Evolutionary conservation across 805 yeast species (phyloP), one percentile per base, ranked within the genome.

Genomic region (Yamadazyma sp.): DNA sequence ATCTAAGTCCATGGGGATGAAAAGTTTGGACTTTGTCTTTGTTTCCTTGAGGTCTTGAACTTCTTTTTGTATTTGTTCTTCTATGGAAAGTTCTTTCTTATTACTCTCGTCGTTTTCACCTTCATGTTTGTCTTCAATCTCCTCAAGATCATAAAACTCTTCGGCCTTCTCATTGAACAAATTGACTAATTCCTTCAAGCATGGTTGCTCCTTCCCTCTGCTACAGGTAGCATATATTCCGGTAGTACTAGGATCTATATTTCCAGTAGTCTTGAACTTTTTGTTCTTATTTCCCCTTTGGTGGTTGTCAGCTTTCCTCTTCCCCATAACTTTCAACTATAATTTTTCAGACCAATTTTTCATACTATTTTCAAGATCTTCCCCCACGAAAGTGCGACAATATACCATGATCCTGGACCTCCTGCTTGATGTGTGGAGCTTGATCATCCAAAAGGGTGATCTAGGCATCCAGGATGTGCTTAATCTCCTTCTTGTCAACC

Each of bases 191-290:
- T 89, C 97, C 45, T 78, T 78, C n/a, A 82, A 73, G 43, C 95
- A 87, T 37, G 75, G 79, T 37, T 72, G 72, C 57, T 93, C 99
- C 42, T 82, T 79, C 25, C 84, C 83, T 49, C 96, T 73, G 34
- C 79, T 77, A 59, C 97, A 91, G 0, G 98, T 85, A 9, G 89
- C 95, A 60, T 85, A 93, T 0, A 93, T 71, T 0, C 99, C 99
- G 25, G 82, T 66, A 38, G 93, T 84, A 26, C 83, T 83, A 0
- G 96, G 95, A 52, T 90, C 96, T 13, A 90, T 60, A 37, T 77
- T 65, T 6, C 77, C 77, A 2, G 65, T 53, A 13, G 70, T 65
- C 48, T 75, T 76, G 58, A 66, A 77, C 59, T 67, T 64, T 54
- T 69, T 71, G 32, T 27, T 19, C 10, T 19, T 31, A 52, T 50